Evolutionary conservation across 192 early-diverging fungal species (phyloP).

Genomic region (Backusella macrospora): DNA sequence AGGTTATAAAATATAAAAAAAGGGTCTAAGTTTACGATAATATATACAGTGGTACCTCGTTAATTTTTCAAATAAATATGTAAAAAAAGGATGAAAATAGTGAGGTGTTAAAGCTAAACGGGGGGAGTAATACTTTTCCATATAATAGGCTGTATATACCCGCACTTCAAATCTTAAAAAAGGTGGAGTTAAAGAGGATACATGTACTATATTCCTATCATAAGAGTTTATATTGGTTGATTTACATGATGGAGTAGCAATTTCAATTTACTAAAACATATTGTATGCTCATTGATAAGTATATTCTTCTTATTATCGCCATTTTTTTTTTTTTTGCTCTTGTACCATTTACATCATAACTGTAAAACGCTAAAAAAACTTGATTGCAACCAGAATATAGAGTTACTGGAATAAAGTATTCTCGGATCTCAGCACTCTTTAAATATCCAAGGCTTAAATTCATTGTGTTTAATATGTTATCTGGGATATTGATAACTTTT

Average conservation of each 20-base stretch:
- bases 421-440: neutral
- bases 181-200: no score
- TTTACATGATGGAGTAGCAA: neutral
- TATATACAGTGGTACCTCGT: no score
- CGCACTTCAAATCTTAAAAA: no score
- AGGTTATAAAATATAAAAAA: conserved; percentile 1
- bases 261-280: neutral
- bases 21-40: neutral
- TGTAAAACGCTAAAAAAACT: neutral
- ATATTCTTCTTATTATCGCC: neutral
- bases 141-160: no score
- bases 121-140: no score
- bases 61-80: no score
- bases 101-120: no score
- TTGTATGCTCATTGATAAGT: neutral
- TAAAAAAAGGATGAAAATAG: no score
- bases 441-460: neutral
- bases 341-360: neutral
- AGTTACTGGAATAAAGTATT: neutral
- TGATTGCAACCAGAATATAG: neutral
- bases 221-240: neutral
- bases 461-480: neutral
- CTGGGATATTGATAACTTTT: neutral
- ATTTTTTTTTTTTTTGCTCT: neutral
- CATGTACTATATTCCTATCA: no score